These are phyloP conservation scores for Haplosporangium sp. DNA, from an alignment of 371 early-diverging fungal species.

Conservation along the genomic window DNA sequence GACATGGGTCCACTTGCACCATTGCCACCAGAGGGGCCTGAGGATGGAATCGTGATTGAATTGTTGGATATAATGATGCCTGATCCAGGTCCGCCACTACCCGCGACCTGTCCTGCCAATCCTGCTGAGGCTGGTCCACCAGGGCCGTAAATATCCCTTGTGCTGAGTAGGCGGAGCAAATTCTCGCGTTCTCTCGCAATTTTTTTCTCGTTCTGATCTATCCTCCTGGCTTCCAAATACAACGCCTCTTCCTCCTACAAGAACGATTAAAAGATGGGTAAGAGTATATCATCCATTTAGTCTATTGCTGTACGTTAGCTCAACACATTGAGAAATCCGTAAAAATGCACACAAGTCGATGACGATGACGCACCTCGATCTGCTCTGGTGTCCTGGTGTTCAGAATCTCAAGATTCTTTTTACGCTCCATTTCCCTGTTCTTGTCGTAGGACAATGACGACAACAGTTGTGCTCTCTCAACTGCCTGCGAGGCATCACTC, in stretches of 20 bases:
- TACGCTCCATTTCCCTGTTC: constrained; percentile 78
- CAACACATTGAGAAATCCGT: not conserved
- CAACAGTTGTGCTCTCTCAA: constrained; percentile 45
- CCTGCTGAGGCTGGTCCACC: constrained; percentile 54
- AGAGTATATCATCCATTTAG: too few species aligned
- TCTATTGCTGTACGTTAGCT: too few species aligned
- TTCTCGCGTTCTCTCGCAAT: constrained; percentile 81
- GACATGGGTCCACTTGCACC: constrained; percentile 31
- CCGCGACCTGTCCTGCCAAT: constrained; percentile 33
- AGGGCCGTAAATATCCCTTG: constrained; percentile 62
- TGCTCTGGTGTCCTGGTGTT: constrained; percentile 81
- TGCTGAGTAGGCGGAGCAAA: constrained; percentile 69
- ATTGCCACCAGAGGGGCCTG: constrained; percentile 22
- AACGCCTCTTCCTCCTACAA: constrained; percentile 81
- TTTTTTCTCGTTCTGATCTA: constrained; percentile 80
- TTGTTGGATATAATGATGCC: constrained; percentile 59
- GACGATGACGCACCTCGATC: constrained; percentile 62
- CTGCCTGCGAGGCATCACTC: constrained; percentile 46
- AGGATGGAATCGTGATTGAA: constrained; percentile 48
- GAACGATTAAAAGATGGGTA: too few species aligned
- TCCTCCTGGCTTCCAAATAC: constrained; percentile 77
- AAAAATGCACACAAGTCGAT: not conserved
- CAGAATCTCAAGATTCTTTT: constrained; percentile 77
- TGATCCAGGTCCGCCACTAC: constrained; percentile 50
- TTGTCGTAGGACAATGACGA: constrained; percentile 48